Conservation (phyloP, 2,329 filamentous ascomycete genomes). For the Emmonsiellopsis sp. region DNA sequence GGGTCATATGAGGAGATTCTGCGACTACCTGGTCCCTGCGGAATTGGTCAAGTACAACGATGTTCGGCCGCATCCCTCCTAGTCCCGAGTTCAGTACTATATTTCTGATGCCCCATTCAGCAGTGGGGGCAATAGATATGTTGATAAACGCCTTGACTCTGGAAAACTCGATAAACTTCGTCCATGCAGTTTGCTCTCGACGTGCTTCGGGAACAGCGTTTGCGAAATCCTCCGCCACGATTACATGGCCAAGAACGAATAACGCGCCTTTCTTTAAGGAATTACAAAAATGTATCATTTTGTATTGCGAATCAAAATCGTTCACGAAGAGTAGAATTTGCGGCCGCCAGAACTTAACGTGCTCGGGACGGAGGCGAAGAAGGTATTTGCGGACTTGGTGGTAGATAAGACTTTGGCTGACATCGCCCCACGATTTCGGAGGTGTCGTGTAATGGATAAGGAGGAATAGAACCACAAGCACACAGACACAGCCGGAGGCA, state of each 20-base stretch:
- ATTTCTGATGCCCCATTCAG: conserved; percentile 80
- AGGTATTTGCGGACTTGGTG: conserved; percentile 82
- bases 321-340: conserved; percentile 80
- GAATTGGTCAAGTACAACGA: conserved; percentile 71
- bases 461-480: conserved; percentile 69
- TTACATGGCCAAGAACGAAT: conserved; percentile 80
- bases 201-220: conserved; percentile 71
- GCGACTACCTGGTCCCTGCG: conserved; percentile 51
- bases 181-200: conserved; percentile 72
- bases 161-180: conserved; percentile 77
- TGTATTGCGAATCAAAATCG: conserved; percentile 69
- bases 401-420: conserved; percentile 82
- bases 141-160: conserved; percentile 86
- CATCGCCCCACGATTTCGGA: conserved; percentile 83
- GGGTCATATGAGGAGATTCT: conserved; percentile 21
- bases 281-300: conserved; percentile 84
- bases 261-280: conserved; percentile 79
- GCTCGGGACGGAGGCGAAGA: conserved; percentile 71
- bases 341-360: conserved; percentile 89
- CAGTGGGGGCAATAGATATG: conserved; percentile 69
- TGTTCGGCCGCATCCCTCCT: conserved; percentile 82
- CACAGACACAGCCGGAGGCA: conserved; percentile 63
- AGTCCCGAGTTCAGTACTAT: conserved; percentile 72
- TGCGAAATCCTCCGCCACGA: conserved; percentile 75
- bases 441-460: conserved; percentile 79